Evolutionary conservation across 2,329 filamentous ascomycete genomes (phyloP).

Genomic region (Calonectria henricotiae): DNA sequence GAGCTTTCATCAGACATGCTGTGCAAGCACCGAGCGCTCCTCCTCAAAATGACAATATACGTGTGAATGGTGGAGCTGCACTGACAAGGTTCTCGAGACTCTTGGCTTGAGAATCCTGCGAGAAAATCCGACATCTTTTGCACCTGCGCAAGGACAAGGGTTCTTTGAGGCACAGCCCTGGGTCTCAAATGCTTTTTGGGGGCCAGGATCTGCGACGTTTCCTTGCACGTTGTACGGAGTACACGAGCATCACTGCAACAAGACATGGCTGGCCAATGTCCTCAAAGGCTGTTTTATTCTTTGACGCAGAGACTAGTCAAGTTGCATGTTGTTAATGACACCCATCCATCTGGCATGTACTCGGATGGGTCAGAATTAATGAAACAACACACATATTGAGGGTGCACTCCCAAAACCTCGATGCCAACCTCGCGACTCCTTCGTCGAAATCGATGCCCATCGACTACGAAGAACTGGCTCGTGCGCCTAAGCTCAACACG

Average conservation of each 20-base stretch:
- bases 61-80: neutral
- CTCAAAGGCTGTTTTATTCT: conserved; percentile 7
- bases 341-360: conserved; percentile 1
- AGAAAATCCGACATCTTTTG: conserved; percentile 21
- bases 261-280: conserved; percentile 33
- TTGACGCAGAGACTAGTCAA: conserved; percentile 27
- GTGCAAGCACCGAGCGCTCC: neutral
- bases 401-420: neutral
- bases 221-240: conserved; percentile 5
- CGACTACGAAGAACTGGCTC: conserved; percentile 10
- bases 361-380: neutral
- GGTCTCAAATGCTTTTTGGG: conserved; percentile 28
- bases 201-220: conserved; percentile 29
- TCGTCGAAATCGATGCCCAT: neutral
- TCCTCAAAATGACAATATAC: neutral
- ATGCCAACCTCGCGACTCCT: conserved; percentile 1
- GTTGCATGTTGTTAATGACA: conserved; percentile 27
- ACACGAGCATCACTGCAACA: conserved; percentile 24
- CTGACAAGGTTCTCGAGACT: conserved; percentile 28
- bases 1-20: conserved; percentile 17
- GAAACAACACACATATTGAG: neutral
- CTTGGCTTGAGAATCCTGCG: conserved; percentile 27
- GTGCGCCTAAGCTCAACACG: conserved; percentile 6
- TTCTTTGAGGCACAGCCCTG: conserved; percentile 24
- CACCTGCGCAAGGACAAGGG: conserved; percentile 31